Percentiles rank a stretch among this genome's conserved stretches.
phyloP scores from a whole-genome alignment of 257 asterid species.

The Rehmannia glutinosa region DNA sequence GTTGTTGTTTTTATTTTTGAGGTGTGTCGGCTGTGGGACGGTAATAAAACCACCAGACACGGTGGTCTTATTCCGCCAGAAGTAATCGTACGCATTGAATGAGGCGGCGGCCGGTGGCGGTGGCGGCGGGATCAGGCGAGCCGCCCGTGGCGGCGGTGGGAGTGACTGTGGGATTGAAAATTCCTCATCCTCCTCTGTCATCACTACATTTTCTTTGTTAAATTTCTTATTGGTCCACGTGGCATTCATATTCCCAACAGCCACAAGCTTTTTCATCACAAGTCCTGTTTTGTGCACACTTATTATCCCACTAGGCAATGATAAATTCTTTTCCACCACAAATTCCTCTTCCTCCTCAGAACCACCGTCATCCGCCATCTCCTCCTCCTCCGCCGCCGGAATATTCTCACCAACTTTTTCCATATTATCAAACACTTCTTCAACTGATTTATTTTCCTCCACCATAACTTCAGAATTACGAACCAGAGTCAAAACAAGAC shows the following conservation, averaged over 20 bases:
- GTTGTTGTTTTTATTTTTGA: slow-evolving; percentile 15
- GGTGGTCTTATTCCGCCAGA: slow-evolving; percentile 54
- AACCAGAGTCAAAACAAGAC: slow-evolving; percentile 53
- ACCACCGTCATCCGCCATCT: not conserved
- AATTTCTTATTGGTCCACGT: slow-evolving; percentile 32
- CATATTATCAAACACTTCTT: slow-evolving; percentile 24
- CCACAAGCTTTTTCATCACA: slow-evolving; percentile 39
- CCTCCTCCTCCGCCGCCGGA: not conserved
- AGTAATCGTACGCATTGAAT: slow-evolving; percentile 61
- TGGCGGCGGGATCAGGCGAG: slow-evolving; percentile 25
- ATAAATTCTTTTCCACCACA: not conserved
- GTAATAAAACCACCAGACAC: slow-evolving; percentile 6
- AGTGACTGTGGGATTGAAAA: slow-evolving; percentile 40
- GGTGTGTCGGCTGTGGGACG: not conserved
- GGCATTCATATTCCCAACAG: slow-evolving; percentile 32
- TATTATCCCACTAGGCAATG: slow-evolving; percentile 33
- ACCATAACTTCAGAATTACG: not conserved
- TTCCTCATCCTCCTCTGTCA: slow-evolving; percentile 11
- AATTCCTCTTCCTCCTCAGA: not conserved
- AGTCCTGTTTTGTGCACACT: slow-evolving; percentile 36
- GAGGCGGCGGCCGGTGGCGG: slow-evolving; percentile 29
- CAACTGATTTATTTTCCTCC: slow-evolving; percentile 11
- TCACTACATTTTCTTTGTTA: slow-evolving; percentile 15
- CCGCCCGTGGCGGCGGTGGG: slow-evolving; percentile 31
- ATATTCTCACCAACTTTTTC: slow-evolving; percentile 28